Conservation (phyloP, 1,139 yeast genomes). For the Nematodospora anomalae region DNA sequence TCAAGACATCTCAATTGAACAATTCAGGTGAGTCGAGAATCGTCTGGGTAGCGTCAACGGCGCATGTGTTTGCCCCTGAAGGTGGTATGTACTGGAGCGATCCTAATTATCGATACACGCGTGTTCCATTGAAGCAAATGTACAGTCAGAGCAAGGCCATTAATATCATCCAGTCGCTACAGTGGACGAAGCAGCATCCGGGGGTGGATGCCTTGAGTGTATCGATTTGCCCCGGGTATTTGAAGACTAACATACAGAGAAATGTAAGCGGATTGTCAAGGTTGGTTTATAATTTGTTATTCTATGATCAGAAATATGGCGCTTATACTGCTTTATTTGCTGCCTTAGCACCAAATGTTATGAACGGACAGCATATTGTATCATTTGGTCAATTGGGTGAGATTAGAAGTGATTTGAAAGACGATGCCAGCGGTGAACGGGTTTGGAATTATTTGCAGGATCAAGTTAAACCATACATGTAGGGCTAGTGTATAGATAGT, state of each 20-base stretch:
- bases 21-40: conserved; percentile 27
- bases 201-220: conserved; percentile 38
- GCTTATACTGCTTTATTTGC: conserved; percentile 23
- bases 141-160: conserved; percentile 53
- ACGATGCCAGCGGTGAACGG: conserved; percentile 3
- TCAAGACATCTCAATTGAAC: conserved; percentile 25
- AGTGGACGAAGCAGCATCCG: conserved; percentile 38
- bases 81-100: conserved; percentile 46
- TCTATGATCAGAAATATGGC: conserved; percentile 12
- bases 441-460: conserved; percentile 12
- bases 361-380: conserved; percentile 9
- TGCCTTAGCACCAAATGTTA: conserved; percentile 19
- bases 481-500: too few species aligned
- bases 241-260: conserved; percentile 43
- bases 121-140: conserved; percentile 3
- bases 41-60: conserved; percentile 48
- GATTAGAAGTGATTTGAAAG: conserved; percentile 8
- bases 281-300: conserved; percentile 1
- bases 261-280: conserved; percentile 15
- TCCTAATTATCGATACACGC: conserved; percentile 19
- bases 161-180: conserved; percentile 39
- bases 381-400: conserved; percentile 10
- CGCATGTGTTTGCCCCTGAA: conserved; percentile 35
- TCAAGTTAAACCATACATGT: conserved; percentile 6
- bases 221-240: conserved; percentile 47